phyloP scores from a whole-genome alignment of 2,329 filamentous ascomycete species.

The Trichoderma sp. region DNA sequence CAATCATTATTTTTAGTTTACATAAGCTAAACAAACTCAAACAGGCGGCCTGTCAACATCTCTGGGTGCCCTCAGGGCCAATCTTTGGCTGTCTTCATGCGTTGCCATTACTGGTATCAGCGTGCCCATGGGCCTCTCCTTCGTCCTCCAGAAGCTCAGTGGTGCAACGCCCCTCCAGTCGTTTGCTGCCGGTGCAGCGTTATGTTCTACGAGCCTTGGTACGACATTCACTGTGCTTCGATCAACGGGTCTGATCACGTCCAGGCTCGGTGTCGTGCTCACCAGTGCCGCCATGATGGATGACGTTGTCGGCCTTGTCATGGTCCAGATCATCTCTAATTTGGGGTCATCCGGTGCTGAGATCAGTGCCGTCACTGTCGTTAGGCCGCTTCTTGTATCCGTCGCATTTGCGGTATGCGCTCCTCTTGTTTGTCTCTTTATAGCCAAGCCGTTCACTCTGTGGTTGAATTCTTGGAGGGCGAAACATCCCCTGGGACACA shows the following conservation, averaged over 20 bases:
- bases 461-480: constrained; percentile 34
- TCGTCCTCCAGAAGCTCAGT: constrained; percentile 51
- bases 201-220: constrained; percentile 72
- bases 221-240: constrained; percentile 60
- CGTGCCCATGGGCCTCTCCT: constrained; percentile 64
- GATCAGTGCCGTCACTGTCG: constrained; percentile 34
- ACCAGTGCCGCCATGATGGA: constrained; percentile 77
- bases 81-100: constrained; percentile 55
- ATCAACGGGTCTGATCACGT: constrained; percentile 41
- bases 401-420: constrained; percentile 49
- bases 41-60: constrained; percentile 51
- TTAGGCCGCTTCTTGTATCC: constrained; percentile 47
- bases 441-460: constrained; percentile 42
- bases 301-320: constrained; percentile 72
- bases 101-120: constrained; percentile 66
- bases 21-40: background rate
- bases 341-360: constrained; percentile 42
- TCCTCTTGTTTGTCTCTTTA: constrained; percentile 46
- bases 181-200: constrained; percentile 69
- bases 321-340: constrained; percentile 72
- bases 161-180: constrained; percentile 56
- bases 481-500: constrained; percentile 20
- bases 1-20: background rate
- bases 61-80: constrained; percentile 48
- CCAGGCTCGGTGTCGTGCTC: constrained; percentile 59